These are phyloP conservation scores for Astrephomene gubernaculifera DNA, from an alignment of 139 green algal species.

Conservation along the genomic window DNA sequence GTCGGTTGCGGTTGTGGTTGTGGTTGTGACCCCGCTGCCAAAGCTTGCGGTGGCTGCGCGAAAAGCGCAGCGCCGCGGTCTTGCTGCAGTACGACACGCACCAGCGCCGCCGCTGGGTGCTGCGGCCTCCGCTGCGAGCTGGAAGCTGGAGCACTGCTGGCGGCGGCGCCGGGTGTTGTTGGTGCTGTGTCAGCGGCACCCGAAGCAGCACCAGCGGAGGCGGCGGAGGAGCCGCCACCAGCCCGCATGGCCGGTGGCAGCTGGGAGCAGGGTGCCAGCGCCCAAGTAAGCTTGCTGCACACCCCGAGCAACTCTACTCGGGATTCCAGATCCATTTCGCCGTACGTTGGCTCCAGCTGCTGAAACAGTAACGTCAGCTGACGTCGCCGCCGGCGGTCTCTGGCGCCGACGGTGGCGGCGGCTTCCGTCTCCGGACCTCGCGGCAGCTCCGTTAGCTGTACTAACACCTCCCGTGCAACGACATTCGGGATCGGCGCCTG, in stretches of 20 bases:
- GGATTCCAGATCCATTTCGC: background rate
- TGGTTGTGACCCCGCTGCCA: background rate
- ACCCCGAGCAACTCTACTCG: slow-evolving; percentile 6
- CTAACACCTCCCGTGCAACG: no score
- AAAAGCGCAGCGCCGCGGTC: background rate
- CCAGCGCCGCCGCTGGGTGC: slow-evolving; percentile 8
- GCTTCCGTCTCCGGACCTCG: background rate
- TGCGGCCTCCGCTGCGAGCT: no score
- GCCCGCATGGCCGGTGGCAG: background rate
- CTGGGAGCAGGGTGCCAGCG: background rate
- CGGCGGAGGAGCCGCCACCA: background rate
- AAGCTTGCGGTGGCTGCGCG: background rate
- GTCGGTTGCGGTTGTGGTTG: background rate
- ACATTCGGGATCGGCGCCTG: background rate
- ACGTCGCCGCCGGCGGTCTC: background rate
- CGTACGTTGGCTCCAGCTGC: slow-evolving; percentile 17
- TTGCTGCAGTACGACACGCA: background rate
- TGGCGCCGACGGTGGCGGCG: background rate
- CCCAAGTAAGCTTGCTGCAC: background rate
- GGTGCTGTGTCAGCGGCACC: background rate
- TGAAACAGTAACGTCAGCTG: slow-evolving; percentile 10
- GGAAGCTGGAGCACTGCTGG: no score
- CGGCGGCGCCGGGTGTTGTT: background rate
- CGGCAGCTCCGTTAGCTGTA: no score
- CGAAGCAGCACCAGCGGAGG: background rate